Percentiles rank a stretch among this genome's conserved stretches.
Evolutionary conservation across 1,284 basidiomycete genomes (phyloP).

Genomic region (Leccinum subfulvum): DNA sequence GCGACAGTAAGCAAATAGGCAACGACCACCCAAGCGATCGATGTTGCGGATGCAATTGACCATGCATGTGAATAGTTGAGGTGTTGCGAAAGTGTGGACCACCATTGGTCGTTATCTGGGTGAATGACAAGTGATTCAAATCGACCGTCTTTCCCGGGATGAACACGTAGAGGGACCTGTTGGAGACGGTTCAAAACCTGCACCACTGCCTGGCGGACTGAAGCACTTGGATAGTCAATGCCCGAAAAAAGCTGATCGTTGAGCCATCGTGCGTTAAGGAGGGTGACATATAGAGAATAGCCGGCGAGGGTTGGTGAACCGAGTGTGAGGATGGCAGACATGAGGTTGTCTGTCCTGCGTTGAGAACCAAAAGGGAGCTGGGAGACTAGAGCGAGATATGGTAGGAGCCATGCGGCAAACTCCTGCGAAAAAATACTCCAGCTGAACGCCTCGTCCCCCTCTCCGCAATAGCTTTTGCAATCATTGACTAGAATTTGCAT

Average conservation of each 20-base stretch:
- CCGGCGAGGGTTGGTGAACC: conserved; percentile 35
- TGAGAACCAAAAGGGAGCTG: conserved; percentile 43
- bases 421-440: conserved; percentile 41
- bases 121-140: conserved; percentile 32
- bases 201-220: conserved; percentile 19
- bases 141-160: conserved; percentile 18
- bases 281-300: conserved; percentile 35
- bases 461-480: conserved; percentile 29
- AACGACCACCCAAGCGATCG: conserved; percentile 42
- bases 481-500: neutral
- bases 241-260: conserved; percentile 20
- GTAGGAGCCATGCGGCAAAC: conserved; percentile 43
- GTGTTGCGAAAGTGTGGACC: conserved; percentile 22
- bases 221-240: conserved; percentile 19
- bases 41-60: conserved; percentile 40
- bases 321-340: conserved; percentile 32
- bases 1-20: conserved; percentile 43
- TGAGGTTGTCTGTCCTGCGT: conserved; percentile 26
- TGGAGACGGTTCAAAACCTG: conserved; percentile 28
- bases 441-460: conserved; percentile 28
- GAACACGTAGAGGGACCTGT: conserved; percentile 32
- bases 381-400: conserved; percentile 42
- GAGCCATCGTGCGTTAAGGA: conserved; percentile 34
- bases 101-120: conserved; percentile 34
- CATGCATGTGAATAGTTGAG: conserved; percentile 34